Evolutionary conservation across 441 rosid genomes (phyloP).

Genomic region (Adansonia grandidieri): DNA sequence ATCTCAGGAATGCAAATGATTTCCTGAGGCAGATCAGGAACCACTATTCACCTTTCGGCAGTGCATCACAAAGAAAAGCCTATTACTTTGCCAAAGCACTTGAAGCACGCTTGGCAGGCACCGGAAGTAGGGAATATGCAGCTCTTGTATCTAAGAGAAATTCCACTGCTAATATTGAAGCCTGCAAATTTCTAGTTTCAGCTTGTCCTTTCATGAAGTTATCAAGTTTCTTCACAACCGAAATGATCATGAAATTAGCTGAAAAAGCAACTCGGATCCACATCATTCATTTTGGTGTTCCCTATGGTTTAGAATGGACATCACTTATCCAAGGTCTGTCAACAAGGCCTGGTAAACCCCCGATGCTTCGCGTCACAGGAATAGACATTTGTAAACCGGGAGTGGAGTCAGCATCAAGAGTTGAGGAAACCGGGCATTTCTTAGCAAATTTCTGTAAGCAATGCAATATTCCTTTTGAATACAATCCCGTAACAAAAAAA

Average conservation of each 20-base stretch:
- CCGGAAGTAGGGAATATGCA: neutral
- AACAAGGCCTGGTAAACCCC: constrained; percentile 52
- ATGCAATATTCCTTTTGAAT: constrained; percentile 76
- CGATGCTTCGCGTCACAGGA: constrained; percentile 68
- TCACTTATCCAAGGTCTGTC: constrained; percentile 79
- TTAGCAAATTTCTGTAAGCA: constrained; percentile 65
- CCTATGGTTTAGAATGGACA: constrained; percentile 96
- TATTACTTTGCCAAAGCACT: constrained; percentile 77
- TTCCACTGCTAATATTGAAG: too few relatives aligned
- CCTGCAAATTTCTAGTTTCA: constrained; percentile 21
- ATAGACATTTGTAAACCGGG: constrained; percentile 91
- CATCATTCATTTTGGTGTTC: constrained; percentile 83
- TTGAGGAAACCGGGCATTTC: constrained; percentile 75
- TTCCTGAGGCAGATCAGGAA: constrained; percentile 66
- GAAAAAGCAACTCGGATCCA: constrained; percentile 62
- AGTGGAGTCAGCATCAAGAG: constrained; percentile 75
- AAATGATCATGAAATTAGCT: constrained; percentile 52
- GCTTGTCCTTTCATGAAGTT: constrained; percentile 71
- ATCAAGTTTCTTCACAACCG: constrained; percentile 65
- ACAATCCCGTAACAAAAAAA: constrained; percentile 50
- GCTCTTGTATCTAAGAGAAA: too few relatives aligned
- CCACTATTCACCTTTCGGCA: constrained; percentile 64
- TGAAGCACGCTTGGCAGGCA: constrained; percentile 71
- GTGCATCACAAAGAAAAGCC: constrained; percentile 73
- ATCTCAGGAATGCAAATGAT: constrained; percentile 63